Conservation (phyloP, 768 basidiomycete species). For the Trametes villosa region DNA sequence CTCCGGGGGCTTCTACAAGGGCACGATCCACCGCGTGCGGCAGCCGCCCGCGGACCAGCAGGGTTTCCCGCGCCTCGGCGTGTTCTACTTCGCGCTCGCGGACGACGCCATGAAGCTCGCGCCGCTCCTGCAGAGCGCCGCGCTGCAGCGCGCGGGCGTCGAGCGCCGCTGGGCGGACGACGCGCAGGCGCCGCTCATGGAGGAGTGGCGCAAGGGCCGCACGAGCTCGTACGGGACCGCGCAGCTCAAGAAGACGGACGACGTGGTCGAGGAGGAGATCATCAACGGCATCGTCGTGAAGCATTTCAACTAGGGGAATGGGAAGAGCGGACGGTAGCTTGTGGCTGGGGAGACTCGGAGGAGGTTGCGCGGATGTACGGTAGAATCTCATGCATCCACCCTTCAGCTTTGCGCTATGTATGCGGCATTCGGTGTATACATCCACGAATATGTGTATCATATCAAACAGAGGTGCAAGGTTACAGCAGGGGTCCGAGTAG, state of each 20-base stretch:
- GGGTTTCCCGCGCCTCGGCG: constrained; percentile 38
- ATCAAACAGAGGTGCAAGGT: background rate
- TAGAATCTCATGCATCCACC: too few species aligned
- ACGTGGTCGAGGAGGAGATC: constrained; percentile 57
- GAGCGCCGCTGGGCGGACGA: constrained; percentile 30
- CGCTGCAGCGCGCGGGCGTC: constrained; percentile 39
- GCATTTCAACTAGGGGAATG: constrained; percentile 51
- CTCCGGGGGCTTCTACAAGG: constrained; percentile 42
- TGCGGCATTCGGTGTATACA: too few species aligned
- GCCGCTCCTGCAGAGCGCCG: constrained; percentile 37
- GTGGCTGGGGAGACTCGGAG: too few species aligned
- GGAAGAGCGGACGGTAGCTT: background rate
- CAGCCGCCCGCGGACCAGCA: constrained; percentile 43
- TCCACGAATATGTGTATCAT: background rate
- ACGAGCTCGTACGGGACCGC: constrained; percentile 52
- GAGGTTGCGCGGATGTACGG: too few species aligned
- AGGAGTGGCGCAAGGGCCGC: constrained; percentile 38
- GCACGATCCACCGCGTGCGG: constrained; percentile 43
- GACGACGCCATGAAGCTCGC: constrained; percentile 36
- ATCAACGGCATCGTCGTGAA: constrained; percentile 59
- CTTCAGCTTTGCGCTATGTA: too few species aligned
- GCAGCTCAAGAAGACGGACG: constrained; percentile 45
- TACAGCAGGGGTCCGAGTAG: background rate
- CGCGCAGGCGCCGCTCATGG: constrained; percentile 34
- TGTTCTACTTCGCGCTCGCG: constrained; percentile 41